Base-by-base conservation (phyloP, 2,329 filamentous ascomycete genomes). In the Periconia sp. region DNA sequence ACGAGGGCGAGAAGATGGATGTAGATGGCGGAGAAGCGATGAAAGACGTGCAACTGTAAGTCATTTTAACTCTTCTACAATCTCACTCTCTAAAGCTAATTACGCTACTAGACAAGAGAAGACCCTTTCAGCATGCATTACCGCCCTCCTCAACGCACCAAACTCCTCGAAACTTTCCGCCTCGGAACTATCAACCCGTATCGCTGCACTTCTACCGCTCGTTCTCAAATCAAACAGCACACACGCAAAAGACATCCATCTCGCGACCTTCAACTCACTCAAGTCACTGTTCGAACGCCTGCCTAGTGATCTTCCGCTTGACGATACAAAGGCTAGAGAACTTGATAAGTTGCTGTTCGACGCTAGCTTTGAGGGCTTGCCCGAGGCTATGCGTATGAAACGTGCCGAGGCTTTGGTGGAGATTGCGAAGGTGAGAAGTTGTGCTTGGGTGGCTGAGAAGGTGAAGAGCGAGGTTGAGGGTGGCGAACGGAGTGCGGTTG, bases 1-100 rank as follows among this genome's bases (percentile, higher is more conserved):
- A 53, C 8, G 61, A 61, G 4, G 50, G 46, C 5, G 57, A 61
- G 23, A 58, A 59, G 29, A 67, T 67, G 63, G 63, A 67, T 36
- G 54, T 67, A 8, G 63, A 67, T 51, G 63, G 49, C 3, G 58
- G 57, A 4, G 56, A 65, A n/a, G 48, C 35, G 11, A 30, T 55
- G 42, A 60, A 59, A 29, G 54, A 61, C 41, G 45, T 40, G 9
- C 54, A 54, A 26, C 19, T 61, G 54, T 61, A 45, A 43, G 61
- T 48, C 4, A 12, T 36, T 6, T 16, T n/a, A n/a, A n/a, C 22
- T 18, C 21, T 17, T 21, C 6, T n/a, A 10, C 25, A 19, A 9
- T 36, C 31, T 33, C 19, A 24, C 8, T 25, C n/a, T 21, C 15
- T 19, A 23, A n/a, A 26, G 43, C 40, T 39, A 28, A 43, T 18